phyloP scores from a whole-genome alignment of 495 filamentous ascomycete species.

The Aspergillus conjunctus region DNA sequence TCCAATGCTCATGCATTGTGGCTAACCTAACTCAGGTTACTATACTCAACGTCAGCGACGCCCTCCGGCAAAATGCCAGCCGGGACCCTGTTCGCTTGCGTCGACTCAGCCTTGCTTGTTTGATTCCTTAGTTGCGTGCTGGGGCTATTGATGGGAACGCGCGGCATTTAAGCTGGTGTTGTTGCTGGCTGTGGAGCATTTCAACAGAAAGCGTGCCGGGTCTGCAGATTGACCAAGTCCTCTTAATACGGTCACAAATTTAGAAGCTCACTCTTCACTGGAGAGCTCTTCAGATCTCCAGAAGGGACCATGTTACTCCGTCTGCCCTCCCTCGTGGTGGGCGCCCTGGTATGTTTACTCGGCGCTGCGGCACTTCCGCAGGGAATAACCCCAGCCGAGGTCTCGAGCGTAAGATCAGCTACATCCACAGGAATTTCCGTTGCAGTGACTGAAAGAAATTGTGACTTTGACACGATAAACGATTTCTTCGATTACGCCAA shows the following conservation, averaged over 20 bases:
- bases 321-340: conserved; percentile 8
- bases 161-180: neutral
- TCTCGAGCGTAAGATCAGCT: conserved; percentile 1
- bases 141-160: neutral
- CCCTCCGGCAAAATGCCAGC: neutral
- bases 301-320: conserved; percentile 5
- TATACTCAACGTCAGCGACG: neutral
- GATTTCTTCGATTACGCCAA: conserved; percentile 16
- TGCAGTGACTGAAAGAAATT: conserved; percentile 2
- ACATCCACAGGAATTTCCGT: conserved; percentile 1
- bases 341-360: conserved; percentile 1
- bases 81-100: neutral
- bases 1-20: neutral
- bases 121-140: neutral
- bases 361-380: conserved; percentile 13
- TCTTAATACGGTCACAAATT: neutral
- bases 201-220: neutral
- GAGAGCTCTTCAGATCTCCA: neutral
- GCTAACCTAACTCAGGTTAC: conserved; percentile 6
- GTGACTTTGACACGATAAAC: conserved; percentile 11
- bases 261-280: neutral
- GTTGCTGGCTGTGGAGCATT: neutral
- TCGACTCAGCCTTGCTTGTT: conserved; percentile 4
- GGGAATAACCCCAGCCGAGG: neutral
- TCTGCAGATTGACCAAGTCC: neutral